Conservation (phyloP, 31 red algal genomes). For the Bonnemaisonia californica region DNA sequence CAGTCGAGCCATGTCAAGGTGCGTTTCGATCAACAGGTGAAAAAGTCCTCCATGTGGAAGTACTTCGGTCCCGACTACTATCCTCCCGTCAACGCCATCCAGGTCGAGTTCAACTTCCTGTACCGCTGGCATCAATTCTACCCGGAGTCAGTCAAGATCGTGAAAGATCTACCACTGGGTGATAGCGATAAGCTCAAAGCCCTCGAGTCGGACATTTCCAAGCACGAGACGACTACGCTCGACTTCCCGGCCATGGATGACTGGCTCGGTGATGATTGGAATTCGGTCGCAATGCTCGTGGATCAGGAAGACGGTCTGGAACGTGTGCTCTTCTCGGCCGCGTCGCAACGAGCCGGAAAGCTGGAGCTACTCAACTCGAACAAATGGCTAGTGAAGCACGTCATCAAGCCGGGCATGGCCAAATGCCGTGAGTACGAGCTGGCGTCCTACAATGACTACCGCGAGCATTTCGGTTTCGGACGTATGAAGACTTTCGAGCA, state of each 20-base stretch:
- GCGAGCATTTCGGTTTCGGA: conserved; percentile 33
- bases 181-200: conserved; percentile 1
- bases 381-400: conserved; percentile 14
- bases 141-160: conserved; percentile 8
- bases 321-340: conserved; percentile 8
- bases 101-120: conserved; percentile 34
- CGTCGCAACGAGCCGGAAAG: conserved; percentile 19
- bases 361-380: conserved; percentile 15
- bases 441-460: conserved; percentile 39
- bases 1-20: conserved; percentile 33
- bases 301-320: conserved; percentile 4
- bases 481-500: conserved; percentile 18
- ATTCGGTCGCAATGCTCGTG: conserved; percentile 1
- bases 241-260: not conserved
- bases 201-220: not conserved
- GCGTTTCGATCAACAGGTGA: conserved; percentile 8
- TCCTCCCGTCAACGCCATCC: conserved; percentile 12
- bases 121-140: conserved; percentile 37
- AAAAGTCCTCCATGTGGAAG: conserved; percentile 7
- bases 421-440: conserved; percentile 14
- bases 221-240: not conserved
- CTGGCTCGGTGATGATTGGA: conserved; percentile 17
- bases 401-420: not conserved
- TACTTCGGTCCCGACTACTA: not conserved
- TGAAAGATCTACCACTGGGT: not conserved